Evolutionary conservation across 1,284 basidiomycete species (phyloP).

Genomic region (Marasmius oreades): DNA sequence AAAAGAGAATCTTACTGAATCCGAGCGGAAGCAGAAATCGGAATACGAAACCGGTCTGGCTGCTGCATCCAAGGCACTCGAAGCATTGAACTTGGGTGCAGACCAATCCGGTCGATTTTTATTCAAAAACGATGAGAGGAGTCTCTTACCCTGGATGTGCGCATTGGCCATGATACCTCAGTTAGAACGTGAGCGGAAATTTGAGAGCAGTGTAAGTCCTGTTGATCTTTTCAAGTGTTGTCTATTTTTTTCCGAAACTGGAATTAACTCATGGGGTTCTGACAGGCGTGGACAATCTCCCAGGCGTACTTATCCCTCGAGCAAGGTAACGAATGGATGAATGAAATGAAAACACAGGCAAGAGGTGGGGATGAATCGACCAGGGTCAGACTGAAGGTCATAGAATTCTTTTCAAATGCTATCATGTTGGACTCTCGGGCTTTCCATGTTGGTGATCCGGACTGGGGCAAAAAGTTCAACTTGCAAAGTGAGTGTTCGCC

Average conservation of each 20-base stretch:
- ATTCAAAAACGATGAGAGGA: not conserved
- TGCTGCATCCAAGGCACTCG: not conserved
- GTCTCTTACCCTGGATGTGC: conserved; percentile 1
- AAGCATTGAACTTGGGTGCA: not conserved
- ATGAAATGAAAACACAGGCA: not conserved
- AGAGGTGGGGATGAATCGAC: not conserved
- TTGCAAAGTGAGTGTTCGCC: not conserved
- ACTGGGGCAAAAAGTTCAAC: not conserved
- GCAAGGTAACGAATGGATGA: not conserved
- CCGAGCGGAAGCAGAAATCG: not conserved
- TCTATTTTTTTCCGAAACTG: too few species aligned
- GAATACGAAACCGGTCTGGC: conserved; percentile 1
- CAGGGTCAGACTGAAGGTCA: not conserved
- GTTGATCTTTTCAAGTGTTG: not conserved
- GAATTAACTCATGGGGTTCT: not conserved
- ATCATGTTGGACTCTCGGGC: not conserved
- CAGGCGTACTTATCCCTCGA: not conserved
- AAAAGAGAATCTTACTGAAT: not conserved
- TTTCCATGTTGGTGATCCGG: not conserved
- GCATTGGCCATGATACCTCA: not conserved
- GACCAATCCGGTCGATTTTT: not conserved
- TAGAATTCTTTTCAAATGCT: not conserved
- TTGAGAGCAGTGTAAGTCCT: conserved; percentile 2
- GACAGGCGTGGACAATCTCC: not conserved
- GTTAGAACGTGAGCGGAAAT: not conserved